phyloP scores from a whole-genome alignment of 805 yeast genomes.

The Starmerella sp. region DNA sequence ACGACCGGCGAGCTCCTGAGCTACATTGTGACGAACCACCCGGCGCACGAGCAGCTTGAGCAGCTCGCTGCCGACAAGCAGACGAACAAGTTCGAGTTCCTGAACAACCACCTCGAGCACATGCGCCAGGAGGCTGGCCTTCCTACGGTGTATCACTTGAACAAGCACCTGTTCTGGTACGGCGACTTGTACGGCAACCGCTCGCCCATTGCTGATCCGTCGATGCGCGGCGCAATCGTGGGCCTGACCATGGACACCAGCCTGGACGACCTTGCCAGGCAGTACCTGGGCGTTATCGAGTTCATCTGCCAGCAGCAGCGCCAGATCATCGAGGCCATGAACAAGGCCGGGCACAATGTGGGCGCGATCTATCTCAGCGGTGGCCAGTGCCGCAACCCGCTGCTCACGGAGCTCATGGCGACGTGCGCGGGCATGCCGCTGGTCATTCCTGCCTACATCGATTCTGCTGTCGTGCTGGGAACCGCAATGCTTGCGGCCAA shows the following conservation, averaged over 20 bases:
- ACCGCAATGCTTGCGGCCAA: conserved; percentile 90
- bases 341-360: conserved; percentile 64
- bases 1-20: conserved; percentile 92
- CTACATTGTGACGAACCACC: conserved; percentile 78
- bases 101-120: conserved; percentile 64
- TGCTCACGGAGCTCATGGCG: conserved; percentile 80
- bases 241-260: conserved; percentile 90
- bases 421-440: conserved; percentile 88
- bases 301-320: conserved; percentile 96
- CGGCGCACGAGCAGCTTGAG: conserved; percentile 67
- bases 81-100: conserved; percentile 66
- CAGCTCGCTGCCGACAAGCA: conserved; percentile 50
- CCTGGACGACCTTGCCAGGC: conserved; percentile 70
- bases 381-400: conserved; percentile 89
- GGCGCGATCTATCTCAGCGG: conserved; percentile 80
- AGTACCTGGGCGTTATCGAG: conserved; percentile 89
- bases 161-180: conserved; percentile 77
- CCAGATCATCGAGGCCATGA: conserved; percentile 83
- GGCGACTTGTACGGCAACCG: conserved; percentile 96
- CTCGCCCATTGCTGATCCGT: conserved; percentile 93
- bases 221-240: conserved; percentile 82
- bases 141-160: conserved; percentile 68
- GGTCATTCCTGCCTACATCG: conserved; percentile 86
- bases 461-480: conserved; percentile 95
- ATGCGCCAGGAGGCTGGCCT: conserved; percentile 45